Conservation (phyloP, 2,329 filamentous ascomycete genomes). For the Penicillium palitans region DNA sequence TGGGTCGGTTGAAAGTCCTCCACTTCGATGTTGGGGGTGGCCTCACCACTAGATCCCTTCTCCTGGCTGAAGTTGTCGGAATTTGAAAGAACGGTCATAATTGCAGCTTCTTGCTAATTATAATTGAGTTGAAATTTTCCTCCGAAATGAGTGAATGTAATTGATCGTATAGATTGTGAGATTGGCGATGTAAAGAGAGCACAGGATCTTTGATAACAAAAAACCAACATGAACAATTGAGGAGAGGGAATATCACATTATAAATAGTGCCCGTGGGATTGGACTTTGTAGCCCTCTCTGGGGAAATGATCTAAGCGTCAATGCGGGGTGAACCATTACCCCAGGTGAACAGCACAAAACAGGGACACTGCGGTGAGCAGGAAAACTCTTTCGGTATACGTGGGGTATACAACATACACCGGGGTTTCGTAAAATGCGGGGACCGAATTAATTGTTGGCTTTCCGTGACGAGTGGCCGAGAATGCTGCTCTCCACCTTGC, state of each 20-base stretch:
- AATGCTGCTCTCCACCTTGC: neutral
- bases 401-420: neutral
- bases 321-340: neutral
- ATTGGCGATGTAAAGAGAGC: too few species aligned
- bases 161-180: too few species aligned
- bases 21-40: too few species aligned
- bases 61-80: too few species aligned
- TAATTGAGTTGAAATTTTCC: too few species aligned
- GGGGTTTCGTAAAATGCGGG: neutral
- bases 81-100: too few species aligned
- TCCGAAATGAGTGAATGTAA: too few species aligned
- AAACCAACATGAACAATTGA: neutral
- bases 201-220: too few species aligned
- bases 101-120: too few species aligned
- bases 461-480: neutral
- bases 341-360: neutral
- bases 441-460: neutral
- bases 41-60: too few species aligned
- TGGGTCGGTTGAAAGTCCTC: too few species aligned
- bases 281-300: neutral
- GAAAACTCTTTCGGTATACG: neutral
- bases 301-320: neutral
- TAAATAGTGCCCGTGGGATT: neutral
- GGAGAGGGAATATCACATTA: neutral
- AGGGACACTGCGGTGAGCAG: neutral